Percentiles rank a stretch among this genome's conserved stretches.
These are phyloP conservation scores for Mycena indigotica DNA, from an alignment of 768 basidiomycete species.

Conservation along the genomic window DNA sequence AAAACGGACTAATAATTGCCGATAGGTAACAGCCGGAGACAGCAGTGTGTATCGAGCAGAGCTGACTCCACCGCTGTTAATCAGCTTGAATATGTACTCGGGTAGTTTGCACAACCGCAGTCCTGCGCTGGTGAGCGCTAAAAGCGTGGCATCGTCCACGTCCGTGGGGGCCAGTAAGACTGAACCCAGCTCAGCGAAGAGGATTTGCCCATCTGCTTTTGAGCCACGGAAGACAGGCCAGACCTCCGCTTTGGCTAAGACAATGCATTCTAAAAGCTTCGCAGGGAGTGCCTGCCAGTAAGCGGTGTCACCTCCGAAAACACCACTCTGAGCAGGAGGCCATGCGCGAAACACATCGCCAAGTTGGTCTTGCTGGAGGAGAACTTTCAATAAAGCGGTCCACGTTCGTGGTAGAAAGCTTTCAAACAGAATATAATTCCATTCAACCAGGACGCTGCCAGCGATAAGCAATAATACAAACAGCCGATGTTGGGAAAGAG, in stretches of 20 bases:
- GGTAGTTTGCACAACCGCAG: slow-evolving; percentile 41
- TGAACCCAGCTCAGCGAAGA: slow-evolving; percentile 19
- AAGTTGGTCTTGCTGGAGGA: slow-evolving; percentile 27
- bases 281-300: slow-evolving; percentile 41
- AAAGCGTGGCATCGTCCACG: slow-evolving; percentile 25
- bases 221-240: slow-evolving; percentile 36
- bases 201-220: not conserved
- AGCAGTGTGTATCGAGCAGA: slow-evolving; percentile 13
- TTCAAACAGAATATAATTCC: slow-evolving; percentile 51
- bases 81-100: slow-evolving; percentile 32
- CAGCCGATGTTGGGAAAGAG: too few species aligned
- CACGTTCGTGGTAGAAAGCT: slow-evolving; percentile 48
- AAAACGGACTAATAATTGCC: slow-evolving; percentile 33
- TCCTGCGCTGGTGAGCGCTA: slow-evolving; percentile 35
- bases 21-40: slow-evolving; percentile 35
- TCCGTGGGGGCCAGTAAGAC: slow-evolving; percentile 31
- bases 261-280: slow-evolving; percentile 31
- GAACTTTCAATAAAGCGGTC: slow-evolving; percentile 36
- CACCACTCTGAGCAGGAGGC: slow-evolving; percentile 37
- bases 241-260: slow-evolving; percentile 28
- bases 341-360: slow-evolving; percentile 40
- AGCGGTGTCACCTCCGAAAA: slow-evolving; percentile 40
- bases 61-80: slow-evolving; percentile 1
- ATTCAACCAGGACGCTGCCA: slow-evolving; percentile 45
- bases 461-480: not conserved